Conservation (phyloP, 2,329 filamentous ascomycete species). For the Botrytis cinerea region DNA sequence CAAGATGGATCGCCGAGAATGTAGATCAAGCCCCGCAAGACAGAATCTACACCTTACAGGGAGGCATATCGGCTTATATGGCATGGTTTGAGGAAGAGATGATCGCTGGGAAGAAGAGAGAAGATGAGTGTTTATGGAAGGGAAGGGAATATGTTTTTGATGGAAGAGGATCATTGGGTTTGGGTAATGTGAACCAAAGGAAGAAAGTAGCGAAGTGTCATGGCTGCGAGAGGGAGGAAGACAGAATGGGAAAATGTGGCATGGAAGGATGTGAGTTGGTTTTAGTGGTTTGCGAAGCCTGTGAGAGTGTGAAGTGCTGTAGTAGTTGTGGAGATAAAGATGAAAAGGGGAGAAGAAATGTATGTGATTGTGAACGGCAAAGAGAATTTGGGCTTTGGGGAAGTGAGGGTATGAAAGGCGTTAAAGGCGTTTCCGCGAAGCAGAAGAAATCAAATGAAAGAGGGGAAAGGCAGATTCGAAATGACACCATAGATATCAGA, state of each 20-base stretch:
- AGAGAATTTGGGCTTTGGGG: conserved; percentile 41
- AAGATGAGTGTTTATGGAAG: conserved; percentile 38
- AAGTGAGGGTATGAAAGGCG: conserved; percentile 24
- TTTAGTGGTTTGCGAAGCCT: conserved; percentile 39
- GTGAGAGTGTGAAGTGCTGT: conserved; percentile 39
- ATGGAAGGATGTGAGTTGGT: conserved; percentile 40
- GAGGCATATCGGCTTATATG: conserved; percentile 41
- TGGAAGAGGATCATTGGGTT: conserved; percentile 38
- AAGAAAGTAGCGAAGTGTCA: conserved; percentile 41
- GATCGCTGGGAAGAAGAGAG: conserved; percentile 32
- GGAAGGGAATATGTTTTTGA: conserved; percentile 43
- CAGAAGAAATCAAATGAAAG: conserved; percentile 29
- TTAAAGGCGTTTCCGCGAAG: conserved; percentile 23
- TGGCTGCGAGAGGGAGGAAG: conserved; percentile 31
- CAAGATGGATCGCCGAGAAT: conserved; percentile 39
- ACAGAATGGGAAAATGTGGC: conserved; percentile 40
- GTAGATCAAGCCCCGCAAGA: conserved; percentile 31
- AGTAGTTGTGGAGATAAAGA: conserved; percentile 35
- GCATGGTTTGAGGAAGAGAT: conserved; percentile 43
- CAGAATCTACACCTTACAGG: conserved; percentile 39
- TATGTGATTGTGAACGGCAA: conserved; percentile 40
- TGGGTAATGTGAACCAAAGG: conserved; percentile 17
- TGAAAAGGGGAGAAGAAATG: conserved; percentile 28
- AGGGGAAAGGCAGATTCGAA: conserved; percentile 24
- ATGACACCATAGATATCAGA: conserved; percentile 28